A percentile compares a stretch with the other conserved stretches of the same genome.
phyloP scores from a whole-genome alignment of 2,329 filamentous ascomycete species.

The Fusarium subglutinans region DNA sequence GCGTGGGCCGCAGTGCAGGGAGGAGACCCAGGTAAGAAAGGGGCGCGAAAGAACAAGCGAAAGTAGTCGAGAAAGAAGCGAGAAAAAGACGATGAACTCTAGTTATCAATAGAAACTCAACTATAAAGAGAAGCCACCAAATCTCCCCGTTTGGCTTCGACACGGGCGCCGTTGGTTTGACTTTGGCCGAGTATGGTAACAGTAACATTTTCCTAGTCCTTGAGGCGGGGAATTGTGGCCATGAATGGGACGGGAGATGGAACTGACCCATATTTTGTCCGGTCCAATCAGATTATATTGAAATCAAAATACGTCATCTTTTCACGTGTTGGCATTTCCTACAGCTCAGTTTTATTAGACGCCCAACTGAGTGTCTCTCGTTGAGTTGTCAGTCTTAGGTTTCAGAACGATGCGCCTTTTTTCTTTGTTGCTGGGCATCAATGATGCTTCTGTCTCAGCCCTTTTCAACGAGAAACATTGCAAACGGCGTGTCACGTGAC shows the following conservation, averaged over 20 bases:
- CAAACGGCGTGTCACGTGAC: neutral
- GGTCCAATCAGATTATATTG: conserved; percentile 28
- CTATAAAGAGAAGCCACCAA: neutral
- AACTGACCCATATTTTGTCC: conserved; percentile 29
- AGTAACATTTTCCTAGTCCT: conserved; percentile 12
- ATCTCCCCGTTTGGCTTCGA: conserved; percentile 3
- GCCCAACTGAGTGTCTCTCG: conserved; percentile 7
- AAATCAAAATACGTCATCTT: conserved; percentile 29
- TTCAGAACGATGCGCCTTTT: neutral
- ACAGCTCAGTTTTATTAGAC: conserved; percentile 17
- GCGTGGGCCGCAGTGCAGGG: conserved; percentile 29
- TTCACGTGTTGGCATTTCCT: conserved; percentile 5
- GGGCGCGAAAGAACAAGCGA: neutral
- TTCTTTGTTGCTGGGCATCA: conserved; percentile 3
- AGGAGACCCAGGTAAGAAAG: conserved; percentile 12
- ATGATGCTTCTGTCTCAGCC: neutral
- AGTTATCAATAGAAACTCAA: neutral
- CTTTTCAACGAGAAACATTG: neutral
- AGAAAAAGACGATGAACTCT: neutral
- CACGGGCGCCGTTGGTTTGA: conserved; percentile 1
- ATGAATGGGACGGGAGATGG: conserved; percentile 8
- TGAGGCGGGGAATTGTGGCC: conserved; percentile 29
- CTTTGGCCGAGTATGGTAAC: conserved; percentile 6
- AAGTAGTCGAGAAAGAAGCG: neutral
- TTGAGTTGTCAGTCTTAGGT: conserved; percentile 8